phyloP scores from a whole-genome alignment of 352 stramenopile species.

The Globisporangium spiculum region DNA sequence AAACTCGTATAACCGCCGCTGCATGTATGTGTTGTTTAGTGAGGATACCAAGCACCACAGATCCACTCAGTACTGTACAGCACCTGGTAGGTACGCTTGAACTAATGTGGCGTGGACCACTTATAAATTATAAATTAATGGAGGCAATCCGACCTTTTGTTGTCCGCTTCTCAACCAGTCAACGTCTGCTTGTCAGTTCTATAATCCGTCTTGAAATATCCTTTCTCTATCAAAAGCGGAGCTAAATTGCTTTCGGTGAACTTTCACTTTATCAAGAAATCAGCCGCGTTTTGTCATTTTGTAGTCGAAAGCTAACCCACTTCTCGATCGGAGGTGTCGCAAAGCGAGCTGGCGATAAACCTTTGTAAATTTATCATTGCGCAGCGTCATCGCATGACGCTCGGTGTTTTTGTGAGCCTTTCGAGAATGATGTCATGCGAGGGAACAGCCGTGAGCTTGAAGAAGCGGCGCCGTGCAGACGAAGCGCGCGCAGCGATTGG shows the following conservation, averaged over 20 bases:
- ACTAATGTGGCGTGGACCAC: neutral
- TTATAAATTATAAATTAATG: neutral
- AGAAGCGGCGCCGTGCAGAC: slow-evolving; percentile 2
- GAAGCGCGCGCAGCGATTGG: slow-evolving; percentile 13
- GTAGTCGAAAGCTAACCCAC: neutral
- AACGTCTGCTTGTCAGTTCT: neutral
- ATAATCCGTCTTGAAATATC: neutral
- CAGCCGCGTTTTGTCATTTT: neutral
- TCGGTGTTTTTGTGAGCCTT: neutral
- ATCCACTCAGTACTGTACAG: neutral
- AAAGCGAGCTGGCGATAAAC: slow-evolving; percentile 1
- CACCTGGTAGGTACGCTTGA: neutral
- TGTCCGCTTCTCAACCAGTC: neutral
- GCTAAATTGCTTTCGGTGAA: neutral
- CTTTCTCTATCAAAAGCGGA: neutral
- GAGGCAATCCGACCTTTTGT: neutral
- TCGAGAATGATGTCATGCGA: slow-evolving; percentile 26
- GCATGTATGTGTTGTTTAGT: neutral
- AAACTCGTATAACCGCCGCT: neutral
- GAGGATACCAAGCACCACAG: neutral
- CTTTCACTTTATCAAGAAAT: neutral
- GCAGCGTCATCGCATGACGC: slow-evolving; percentile 28
- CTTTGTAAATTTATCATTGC: slow-evolving; percentile 17
- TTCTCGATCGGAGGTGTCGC: neutral
- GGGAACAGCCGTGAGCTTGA: slow-evolving; percentile 5